Percentiles rank a stretch among this genome's conserved stretches.
Evolutionary conservation across 306 rosid genomes (phyloP).

Genomic region (Quercus robur): DNA sequence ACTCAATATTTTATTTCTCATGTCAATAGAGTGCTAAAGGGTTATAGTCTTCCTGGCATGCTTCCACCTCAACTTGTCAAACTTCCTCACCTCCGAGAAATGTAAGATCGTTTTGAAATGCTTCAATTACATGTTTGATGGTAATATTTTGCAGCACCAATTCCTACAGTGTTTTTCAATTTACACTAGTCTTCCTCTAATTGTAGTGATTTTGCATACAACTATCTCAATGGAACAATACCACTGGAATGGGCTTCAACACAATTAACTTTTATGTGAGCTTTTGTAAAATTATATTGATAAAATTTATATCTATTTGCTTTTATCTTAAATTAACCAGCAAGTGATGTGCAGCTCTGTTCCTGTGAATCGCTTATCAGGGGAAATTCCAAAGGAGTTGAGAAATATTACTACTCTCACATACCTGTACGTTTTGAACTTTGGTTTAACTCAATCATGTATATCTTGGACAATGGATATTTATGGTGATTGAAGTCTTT

Average conservation of each 20-base stretch:
- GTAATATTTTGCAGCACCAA: neutral
- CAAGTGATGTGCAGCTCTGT: constrained; percentile 62
- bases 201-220: constrained; percentile 58
- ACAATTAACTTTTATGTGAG: constrained; percentile 57
- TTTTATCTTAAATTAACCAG: constrained; percentile 25
- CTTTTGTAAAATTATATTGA: constrained; percentile 21
- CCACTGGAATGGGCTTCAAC: constrained; percentile 74
- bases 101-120: constrained; percentile 49
- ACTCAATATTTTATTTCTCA: constrained; percentile 1
- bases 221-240: constrained; percentile 70
- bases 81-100: constrained; percentile 61
- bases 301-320: constrained; percentile 8
- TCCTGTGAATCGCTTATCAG: constrained; percentile 74
- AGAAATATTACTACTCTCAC: constrained; percentile 58
- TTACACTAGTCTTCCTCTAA: neutral
- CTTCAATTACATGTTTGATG: neutral
- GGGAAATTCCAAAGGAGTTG: constrained; percentile 73
- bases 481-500: constrained; percentile 19
- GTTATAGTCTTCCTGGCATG: constrained; percentile 58
- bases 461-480: neutral
- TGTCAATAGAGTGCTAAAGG: constrained; percentile 46
- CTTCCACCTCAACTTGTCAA: constrained; percentile 85
- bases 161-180: constrained; percentile 10
- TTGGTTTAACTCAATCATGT: constrained; percentile 2
- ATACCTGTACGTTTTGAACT: constrained; percentile 50